Conservation (phyloP, 2,329 filamentous ascomycete genomes). For the Calonectria naviculata region DNA sequence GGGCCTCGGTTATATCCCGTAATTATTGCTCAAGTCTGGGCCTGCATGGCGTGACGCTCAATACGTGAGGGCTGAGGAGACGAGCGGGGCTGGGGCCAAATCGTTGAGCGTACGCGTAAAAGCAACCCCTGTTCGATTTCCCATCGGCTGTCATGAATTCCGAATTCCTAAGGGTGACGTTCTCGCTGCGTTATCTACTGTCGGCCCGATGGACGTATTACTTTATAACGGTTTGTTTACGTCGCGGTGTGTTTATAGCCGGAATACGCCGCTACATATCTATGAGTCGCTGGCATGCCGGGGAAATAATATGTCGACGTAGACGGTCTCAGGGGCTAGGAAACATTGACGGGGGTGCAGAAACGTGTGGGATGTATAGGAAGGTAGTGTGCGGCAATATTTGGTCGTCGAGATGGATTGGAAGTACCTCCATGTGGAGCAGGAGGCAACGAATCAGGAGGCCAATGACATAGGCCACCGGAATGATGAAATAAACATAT, state of each 20-base stretch:
- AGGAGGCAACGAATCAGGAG: slow-evolving; percentile 2
- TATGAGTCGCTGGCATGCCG: slow-evolving; percentile 8
- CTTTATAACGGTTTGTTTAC: too few relatives aligned
- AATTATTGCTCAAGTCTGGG: not conserved
- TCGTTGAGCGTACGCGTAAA: slow-evolving; percentile 4
- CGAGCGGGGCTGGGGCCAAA: slow-evolving; percentile 6
- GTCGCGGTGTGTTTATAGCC: not conserved
- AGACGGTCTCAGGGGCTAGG: not conserved
- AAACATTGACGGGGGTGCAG: slow-evolving; percentile 6
- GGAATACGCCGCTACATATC: not conserved
- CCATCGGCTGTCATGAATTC: slow-evolving; percentile 9
- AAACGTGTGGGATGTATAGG: slow-evolving; percentile 3
- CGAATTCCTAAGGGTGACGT: slow-evolving; percentile 7
- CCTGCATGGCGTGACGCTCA: slow-evolving; percentile 1
- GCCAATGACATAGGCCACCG: not conserved
- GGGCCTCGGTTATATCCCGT: not conserved
- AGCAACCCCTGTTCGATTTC: slow-evolving; percentile 6
- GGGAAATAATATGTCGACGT: slow-evolving; percentile 7
- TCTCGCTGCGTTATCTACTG: slow-evolving; percentile 6
- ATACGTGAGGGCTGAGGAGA: not conserved
- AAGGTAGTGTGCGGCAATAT: not conserved
- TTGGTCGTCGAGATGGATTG: not conserved
- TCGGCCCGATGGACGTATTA: too few relatives aligned
- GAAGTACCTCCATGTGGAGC: not conserved
- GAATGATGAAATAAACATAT: slow-evolving; percentile 11